Conservation (phyloP, 805 yeast genomes). For the Candida palmyrensis region DNA sequence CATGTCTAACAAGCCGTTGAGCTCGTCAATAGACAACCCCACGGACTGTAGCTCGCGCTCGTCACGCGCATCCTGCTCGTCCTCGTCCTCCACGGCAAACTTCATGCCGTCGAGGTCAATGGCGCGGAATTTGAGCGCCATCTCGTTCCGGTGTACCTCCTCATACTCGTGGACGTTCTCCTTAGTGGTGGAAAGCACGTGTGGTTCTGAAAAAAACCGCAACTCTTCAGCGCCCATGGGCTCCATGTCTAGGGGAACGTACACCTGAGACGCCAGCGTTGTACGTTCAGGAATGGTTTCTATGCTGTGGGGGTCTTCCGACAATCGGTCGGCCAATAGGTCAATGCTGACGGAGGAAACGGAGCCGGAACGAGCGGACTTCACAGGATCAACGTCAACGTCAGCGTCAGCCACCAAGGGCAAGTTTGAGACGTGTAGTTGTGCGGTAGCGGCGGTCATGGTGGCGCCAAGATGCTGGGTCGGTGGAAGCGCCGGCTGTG, state of each 20-base stretch:
- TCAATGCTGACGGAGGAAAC: slow-evolving; percentile 1
- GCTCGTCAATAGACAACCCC: slow-evolving; percentile 30
- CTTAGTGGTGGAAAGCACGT: slow-evolving; percentile 14
- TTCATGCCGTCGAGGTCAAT: slow-evolving; percentile 9
- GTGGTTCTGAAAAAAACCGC: slow-evolving; percentile 20
- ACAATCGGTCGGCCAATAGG: slow-evolving; percentile 12
- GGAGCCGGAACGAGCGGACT: slow-evolving; percentile 4
- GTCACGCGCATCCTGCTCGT: slow-evolving; percentile 7
- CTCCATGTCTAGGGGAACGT: slow-evolving; percentile 42
- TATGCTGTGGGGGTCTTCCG: slow-evolving; percentile 36
- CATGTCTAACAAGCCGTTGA: slow-evolving; percentile 19
- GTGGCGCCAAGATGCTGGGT: slow-evolving; percentile 10
- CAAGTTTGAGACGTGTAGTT: slow-evolving; percentile 17
- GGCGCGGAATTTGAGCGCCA: slow-evolving; percentile 10
- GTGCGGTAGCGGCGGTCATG: slow-evolving; percentile 11
- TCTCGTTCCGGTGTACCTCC: slow-evolving; percentile 8
- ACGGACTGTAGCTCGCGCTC: slow-evolving; percentile 9
- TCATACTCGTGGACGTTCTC: slow-evolving; percentile 11
- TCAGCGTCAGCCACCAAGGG: slow-evolving; percentile 7
- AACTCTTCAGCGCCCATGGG: slow-evolving; percentile 27
- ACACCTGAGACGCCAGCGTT: slow-evolving; percentile 27
- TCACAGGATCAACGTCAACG: slow-evolving; percentile 23
- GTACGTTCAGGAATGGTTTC: slow-evolving; percentile 42
- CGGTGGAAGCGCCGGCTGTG: slow-evolving; percentile 5
- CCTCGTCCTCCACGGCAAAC: slow-evolving; percentile 6